These are phyloP conservation scores for Lathyrus aphaca DNA, from an alignment of 306 rosid species.

Conservation along the genomic window DNA sequence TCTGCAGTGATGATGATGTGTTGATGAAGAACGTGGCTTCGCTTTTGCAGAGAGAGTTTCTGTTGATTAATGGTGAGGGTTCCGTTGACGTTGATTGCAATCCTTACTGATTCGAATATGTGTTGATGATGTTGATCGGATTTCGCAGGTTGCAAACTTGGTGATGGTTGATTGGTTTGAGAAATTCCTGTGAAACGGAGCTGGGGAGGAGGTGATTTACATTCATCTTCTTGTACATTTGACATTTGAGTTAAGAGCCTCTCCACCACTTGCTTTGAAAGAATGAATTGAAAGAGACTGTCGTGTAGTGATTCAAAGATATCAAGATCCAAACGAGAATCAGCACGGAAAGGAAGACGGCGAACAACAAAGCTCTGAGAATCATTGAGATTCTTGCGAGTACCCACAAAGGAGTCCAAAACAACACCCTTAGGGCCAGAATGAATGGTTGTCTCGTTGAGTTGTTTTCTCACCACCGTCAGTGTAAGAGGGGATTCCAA, in stretches of 20 bases:
- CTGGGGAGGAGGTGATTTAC: constrained; percentile 53
- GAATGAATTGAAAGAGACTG: constrained; percentile 63
- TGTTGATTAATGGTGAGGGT: too few relatives aligned
- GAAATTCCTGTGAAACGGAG: constrained; percentile 42
- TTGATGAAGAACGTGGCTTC: too few relatives aligned
- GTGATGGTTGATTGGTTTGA: too few relatives aligned
- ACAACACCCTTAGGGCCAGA: constrained; percentile 58
- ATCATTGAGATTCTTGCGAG: constrained; percentile 33
- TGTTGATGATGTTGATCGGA: too few relatives aligned
- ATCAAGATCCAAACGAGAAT: constrained; percentile 59
- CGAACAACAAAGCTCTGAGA: constrained; percentile 49
- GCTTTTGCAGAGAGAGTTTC: too few relatives aligned
- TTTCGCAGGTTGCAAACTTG: too few relatives aligned
- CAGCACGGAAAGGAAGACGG: constrained; percentile 59
- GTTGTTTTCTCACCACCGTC: constrained; percentile 49
- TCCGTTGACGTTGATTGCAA: too few relatives aligned
- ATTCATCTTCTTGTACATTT: constrained; percentile 33
- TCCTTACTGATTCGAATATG: too few relatives aligned
- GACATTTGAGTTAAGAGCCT: constrained; percentile 37
- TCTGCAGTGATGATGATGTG: too few relatives aligned
- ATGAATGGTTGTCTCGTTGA: constrained; percentile 23
- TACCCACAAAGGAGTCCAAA: constrained; percentile 67
- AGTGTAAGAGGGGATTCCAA: constrained; percentile 51
- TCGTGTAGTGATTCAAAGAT: constrained; percentile 60
- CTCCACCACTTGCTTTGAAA: constrained; percentile 56